Evolutionary conservation across 257 asterid species (phyloP).

Genomic region (Solanum appendiculatum): DNA sequence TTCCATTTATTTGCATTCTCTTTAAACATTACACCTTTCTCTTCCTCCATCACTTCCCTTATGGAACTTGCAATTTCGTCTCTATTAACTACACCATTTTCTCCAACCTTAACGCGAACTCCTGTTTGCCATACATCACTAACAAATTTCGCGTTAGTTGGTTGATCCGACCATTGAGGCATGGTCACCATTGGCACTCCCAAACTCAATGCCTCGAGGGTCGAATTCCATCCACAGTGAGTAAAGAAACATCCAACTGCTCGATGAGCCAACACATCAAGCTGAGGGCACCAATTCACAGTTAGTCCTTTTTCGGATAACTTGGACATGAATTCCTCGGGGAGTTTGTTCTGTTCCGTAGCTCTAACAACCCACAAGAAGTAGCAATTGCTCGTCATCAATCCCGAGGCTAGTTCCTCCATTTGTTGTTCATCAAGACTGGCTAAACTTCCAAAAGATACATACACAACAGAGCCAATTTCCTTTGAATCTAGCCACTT

Average conservation of each 20-base stretch:
- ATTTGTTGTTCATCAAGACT: slow-evolving; percentile 11
- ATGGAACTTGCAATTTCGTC: slow-evolving; percentile 19
- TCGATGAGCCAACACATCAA: slow-evolving; percentile 22
- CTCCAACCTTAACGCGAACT: neutral
- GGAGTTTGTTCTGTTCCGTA: slow-evolving; percentile 24
- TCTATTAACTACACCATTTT: neutral
- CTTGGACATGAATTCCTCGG: slow-evolving; percentile 3
- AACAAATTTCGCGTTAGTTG: slow-evolving; percentile 3
- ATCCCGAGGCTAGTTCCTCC: slow-evolving; percentile 17
- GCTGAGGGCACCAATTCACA: slow-evolving; percentile 36
- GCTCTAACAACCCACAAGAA: slow-evolving; percentile 25
- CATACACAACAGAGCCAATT: neutral
- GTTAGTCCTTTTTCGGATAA: slow-evolving; percentile 14
- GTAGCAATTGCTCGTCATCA: slow-evolving; percentile 5
- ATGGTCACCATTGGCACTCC: neutral
- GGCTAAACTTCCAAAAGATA: neutral
- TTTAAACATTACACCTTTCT: neutral
- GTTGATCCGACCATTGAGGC: neutral
- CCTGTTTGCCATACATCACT: slow-evolving; percentile 34
- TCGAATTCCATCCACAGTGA: neutral
- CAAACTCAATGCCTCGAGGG: neutral
- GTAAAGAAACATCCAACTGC: slow-evolving; percentile 21
- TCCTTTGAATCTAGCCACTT: neutral
- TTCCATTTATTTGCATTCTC: neutral
- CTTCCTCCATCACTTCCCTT: slow-evolving; percentile 7